Base-by-base conservation (phyloP, 1,139 yeast species). In the Magnusiomyces magnusii region DNA sequence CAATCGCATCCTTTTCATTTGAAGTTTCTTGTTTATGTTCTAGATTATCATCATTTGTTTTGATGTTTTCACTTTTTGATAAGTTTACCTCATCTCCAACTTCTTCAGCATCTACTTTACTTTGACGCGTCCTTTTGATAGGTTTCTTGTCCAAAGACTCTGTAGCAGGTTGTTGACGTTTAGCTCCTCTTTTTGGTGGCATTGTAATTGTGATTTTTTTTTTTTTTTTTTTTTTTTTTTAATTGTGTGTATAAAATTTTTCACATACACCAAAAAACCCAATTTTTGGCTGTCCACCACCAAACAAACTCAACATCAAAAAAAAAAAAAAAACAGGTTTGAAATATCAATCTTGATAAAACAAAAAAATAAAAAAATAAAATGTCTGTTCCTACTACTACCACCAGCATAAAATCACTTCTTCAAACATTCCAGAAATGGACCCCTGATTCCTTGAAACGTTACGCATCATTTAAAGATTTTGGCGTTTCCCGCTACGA, bases 391-490 rank as follows among this genome's bases (percentile, higher is more conserved):
- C 56, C 55, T 15, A 54, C 60, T 44, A 56, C 65, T 53, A 62
- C 52, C 60, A 66, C 57, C 61, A 65, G 62, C n/a, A 64, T 66
- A 21, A 60, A 61, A 34, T 53, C 60, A 44, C 61, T 67, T 7
- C 58, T 61, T 5, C 58, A 54, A 24, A 61, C 61, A 2, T 55
- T 66, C 42, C 51, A 59, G 23, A 62, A 61, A 52, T 68, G 70
- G 70, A 66, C 70, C 2, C 65, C 63, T 7, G 76, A 73, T 53
- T 52, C 70, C 17, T 62, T 65, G 36, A 69, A 71, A 58, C 67
- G 73, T 9, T 73, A 71, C 58, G 63, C 66, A 13, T 71, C 74
- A 13, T 69, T 73, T 60, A 62, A 69, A 49, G 67, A 66, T 34
- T 64, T 65, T n/a, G 69, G 71, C 61, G 60, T 67, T 25, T 63